Conservation (phyloP, 75 land plant genomes). For the Cupressus sempervirens region DNA sequence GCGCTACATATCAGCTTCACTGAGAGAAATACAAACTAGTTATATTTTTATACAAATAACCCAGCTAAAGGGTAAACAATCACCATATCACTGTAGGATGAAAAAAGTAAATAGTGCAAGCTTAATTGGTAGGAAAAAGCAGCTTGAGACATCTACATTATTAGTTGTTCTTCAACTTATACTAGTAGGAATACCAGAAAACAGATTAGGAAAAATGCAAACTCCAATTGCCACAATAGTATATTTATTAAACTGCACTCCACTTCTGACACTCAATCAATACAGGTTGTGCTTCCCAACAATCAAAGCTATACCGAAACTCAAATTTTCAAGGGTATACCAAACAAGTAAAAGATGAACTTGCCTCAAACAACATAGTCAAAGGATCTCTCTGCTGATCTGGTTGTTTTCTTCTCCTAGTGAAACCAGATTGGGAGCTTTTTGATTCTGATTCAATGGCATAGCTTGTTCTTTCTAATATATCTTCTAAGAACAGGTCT, state of each 20-base stretch:
- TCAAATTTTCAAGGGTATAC: background rate
- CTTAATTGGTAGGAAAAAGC: background rate
- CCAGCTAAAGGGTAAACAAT: background rate
- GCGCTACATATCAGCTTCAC: background rate
- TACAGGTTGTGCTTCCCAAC: background rate
- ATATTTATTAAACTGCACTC: background rate
- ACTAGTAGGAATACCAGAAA: background rate
- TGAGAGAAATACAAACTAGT: background rate
- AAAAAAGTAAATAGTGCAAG: background rate
- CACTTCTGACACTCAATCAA: background rate
- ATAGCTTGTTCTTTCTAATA: slow-evolving; percentile 73
- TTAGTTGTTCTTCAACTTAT: background rate
- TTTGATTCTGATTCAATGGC: slow-evolving; percentile 48
- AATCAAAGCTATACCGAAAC: background rate
- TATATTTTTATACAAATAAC: background rate
- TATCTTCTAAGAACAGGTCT: slow-evolving; percentile 87
- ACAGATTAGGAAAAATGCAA: background rate
- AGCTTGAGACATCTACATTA: background rate
- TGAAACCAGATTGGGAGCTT: slow-evolving; percentile 28
- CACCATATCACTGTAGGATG: background rate
- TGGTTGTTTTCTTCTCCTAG: slow-evolving; percentile 41
- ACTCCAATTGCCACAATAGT: background rate
- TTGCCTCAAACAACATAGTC: slow-evolving; percentile 77
- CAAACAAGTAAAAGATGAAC: slow-evolving; percentile 6
- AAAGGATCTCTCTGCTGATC: slow-evolving; percentile 63